Evolutionary conservation across 2,329 filamentous ascomycete genomes (phyloP).

Genomic region (Aspergillus flavus): DNA sequence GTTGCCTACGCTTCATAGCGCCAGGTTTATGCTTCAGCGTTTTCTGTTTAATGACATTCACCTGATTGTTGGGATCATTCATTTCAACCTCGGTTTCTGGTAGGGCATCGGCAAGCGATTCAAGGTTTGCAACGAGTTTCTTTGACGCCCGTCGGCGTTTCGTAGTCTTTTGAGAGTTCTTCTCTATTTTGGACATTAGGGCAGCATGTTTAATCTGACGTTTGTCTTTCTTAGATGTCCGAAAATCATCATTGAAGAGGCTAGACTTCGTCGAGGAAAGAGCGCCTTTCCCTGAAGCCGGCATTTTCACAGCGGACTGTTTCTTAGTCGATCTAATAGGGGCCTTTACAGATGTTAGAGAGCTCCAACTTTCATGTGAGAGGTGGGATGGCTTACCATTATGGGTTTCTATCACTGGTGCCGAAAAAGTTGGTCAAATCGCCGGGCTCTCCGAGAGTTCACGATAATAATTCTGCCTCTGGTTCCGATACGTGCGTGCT

Average conservation of each 20-base stretch:
- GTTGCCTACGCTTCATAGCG: slow-evolving; percentile 80
- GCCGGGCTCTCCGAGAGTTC: slow-evolving; percentile 5
- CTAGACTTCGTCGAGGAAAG: slow-evolving; percentile 21
- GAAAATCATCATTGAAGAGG: slow-evolving; percentile 53
- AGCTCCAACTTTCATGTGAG: background rate
- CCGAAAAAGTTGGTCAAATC: slow-evolving; percentile 4
- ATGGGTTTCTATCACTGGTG: background rate
- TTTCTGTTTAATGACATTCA: slow-evolving; percentile 72
- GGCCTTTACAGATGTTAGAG: slow-evolving; percentile 24
- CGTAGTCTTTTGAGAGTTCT: slow-evolving; percentile 57
- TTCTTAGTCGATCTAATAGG: slow-evolving; percentile 28
- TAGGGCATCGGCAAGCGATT: slow-evolving; percentile 77
- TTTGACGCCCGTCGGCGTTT: slow-evolving; percentile 71
- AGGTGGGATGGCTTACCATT: slow-evolving; percentile 6
- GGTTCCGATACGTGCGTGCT: slow-evolving; percentile 8
- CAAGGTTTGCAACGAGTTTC: slow-evolving; percentile 75
- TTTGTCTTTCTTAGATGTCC: slow-evolving; percentile 80
- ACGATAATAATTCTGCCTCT: slow-evolving; percentile 12
- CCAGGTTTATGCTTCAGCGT: slow-evolving; percentile 76
- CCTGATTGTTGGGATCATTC: slow-evolving; percentile 52
- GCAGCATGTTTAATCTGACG: slow-evolving; percentile 77
- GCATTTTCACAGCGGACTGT: slow-evolving; percentile 19
- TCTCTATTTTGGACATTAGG: slow-evolving; percentile 76
- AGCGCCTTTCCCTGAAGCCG: slow-evolving; percentile 20
- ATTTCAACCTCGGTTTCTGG: slow-evolving; percentile 61